Evolutionary conservation across 1,284 basidiomycete genomes (phyloP), one percentile per base, ranked within the genome.

Genomic region (Leccinum pseudoinsigne): DNA sequence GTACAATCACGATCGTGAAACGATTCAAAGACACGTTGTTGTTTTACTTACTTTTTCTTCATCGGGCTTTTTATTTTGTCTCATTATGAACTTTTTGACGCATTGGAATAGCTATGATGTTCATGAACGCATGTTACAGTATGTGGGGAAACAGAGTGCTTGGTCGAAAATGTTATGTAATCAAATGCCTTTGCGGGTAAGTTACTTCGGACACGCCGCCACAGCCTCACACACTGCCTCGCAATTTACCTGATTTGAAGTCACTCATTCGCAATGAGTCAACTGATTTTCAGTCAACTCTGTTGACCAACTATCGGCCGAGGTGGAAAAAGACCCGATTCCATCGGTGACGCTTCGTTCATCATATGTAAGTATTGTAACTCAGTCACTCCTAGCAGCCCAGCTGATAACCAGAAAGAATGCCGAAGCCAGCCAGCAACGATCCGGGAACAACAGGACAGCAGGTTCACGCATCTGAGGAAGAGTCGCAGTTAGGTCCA

Each of bases 1-100:
- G 31, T 31, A 31, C 31, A 0, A 4, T 31, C 31, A 31, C 31
- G 31, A 31, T 31, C 31, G 31, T 84, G 73, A 78, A 58, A 40
- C 53, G 42, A 47, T 7, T 47, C 45, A 5, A 8, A n/a, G 6
- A 2, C 10, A 10, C n/a, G 12, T 26, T 34, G 11, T 21, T 11
- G 7, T 50, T 2, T 5, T 21, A 47, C 11, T 56, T 34, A 14
- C 50, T n/a, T 55, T n/a, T 14, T 16, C 5, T 51, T 5, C 18
- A 21, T 7, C 18, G 11, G 45, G 45, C 18, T 47, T 2, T 47
- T 21, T 12, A 10, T 47, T 21, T 18, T 21, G 2, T 21, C 10
- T 11, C 11, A 21, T 47, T 12, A 47, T 47, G 45, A 47, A n/a
- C n/a, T 18, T 45, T 45, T 18, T 18, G 10, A 4, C 23, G 26